Conservation (phyloP, 257 asterid genomes). For the Primulina tabacum region DNA sequence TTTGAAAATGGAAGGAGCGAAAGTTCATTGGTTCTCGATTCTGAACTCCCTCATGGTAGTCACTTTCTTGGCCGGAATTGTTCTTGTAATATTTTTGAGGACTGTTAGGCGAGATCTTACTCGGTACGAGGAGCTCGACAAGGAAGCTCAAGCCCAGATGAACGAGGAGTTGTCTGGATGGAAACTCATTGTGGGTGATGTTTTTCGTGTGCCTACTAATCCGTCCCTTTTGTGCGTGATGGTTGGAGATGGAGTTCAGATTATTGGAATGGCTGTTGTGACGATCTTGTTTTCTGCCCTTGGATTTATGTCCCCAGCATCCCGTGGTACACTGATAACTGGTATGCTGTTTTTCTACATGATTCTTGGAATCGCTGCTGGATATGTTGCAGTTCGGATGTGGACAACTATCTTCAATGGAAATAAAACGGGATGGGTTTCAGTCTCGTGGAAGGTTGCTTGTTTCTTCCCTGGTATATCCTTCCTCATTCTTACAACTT, state of each 20-base stretch:
- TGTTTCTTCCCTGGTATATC: constrained; percentile 86
- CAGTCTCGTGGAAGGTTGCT: constrained; percentile 70
- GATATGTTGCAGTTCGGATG: constrained; percentile 73
- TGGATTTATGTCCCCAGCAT: constrained; percentile 89
- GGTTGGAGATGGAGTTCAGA: constrained; percentile 83
- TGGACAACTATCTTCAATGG: constrained; percentile 76
- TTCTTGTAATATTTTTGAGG: constrained; percentile 76
- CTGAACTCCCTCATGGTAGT: constrained; percentile 84
- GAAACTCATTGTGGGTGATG: constrained; percentile 81
- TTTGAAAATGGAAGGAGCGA: constrained; percentile 87
- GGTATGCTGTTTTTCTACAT: constrained; percentile 83
- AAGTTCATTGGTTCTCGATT: constrained; percentile 87
- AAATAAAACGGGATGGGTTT: constrained; percentile 73
- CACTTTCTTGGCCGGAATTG: constrained; percentile 85
- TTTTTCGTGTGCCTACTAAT: constrained; percentile 67
- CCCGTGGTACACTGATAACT: constrained; percentile 70
- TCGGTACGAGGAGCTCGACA: constrained; percentile 77
- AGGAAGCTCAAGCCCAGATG: constrained; percentile 92
- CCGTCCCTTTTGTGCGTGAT: constrained; percentile 74
- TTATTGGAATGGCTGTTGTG: constrained; percentile 78
- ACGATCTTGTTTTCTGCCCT: constrained; percentile 82
- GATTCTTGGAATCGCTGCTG: constrained; percentile 76
- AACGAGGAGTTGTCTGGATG: constrained; percentile 86
- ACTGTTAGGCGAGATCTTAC: constrained; percentile 80
- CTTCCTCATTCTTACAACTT: constrained; percentile 52